Evolutionary conservation across 176 grass and related monocot species (phyloP).

Genomic region (Melocanna baccifera): DNA sequence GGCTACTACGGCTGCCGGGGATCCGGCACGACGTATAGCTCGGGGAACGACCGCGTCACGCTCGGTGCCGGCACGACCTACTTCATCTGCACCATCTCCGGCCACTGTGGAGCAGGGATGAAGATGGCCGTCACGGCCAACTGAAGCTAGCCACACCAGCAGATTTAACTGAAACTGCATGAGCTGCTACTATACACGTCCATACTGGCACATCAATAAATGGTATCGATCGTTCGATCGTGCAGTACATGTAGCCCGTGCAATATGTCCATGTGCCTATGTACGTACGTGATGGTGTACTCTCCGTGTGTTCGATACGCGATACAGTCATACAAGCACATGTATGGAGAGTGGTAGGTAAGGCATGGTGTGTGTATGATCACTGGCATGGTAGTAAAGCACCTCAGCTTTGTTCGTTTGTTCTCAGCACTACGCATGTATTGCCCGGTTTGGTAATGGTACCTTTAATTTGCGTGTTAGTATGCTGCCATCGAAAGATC

Average conservation of each 20-base stretch:
- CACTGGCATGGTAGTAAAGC: neutral
- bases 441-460: neutral
- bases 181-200: neutral
- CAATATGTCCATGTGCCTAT: neutral
- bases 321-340: neutral
- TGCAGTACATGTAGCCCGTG: neutral
- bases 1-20: constrained; percentile 55
- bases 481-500: neutral
- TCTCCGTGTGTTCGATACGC: neutral
- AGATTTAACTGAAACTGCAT: neutral
- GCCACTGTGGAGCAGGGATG: constrained; percentile 65
- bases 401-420: neutral
- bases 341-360: constrained; percentile 19
- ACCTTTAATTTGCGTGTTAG: neutral
- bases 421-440: neutral
- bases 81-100: constrained; percentile 72
- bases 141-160: neutral
- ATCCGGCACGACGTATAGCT: constrained; percentile 39
- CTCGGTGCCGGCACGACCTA: constrained; percentile 54
- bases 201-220: neutral
- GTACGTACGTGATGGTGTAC: neutral
- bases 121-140: constrained; percentile 63
- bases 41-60: constrained; percentile 59
- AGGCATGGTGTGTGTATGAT: constrained; percentile 14
- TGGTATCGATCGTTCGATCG: neutral